A percentile compares a stretch with the other conserved stretches of the same genome.
phyloP scores from a whole-genome alignment of 768 basidiomycete genomes.

The Lentinula raphanica region DNA sequence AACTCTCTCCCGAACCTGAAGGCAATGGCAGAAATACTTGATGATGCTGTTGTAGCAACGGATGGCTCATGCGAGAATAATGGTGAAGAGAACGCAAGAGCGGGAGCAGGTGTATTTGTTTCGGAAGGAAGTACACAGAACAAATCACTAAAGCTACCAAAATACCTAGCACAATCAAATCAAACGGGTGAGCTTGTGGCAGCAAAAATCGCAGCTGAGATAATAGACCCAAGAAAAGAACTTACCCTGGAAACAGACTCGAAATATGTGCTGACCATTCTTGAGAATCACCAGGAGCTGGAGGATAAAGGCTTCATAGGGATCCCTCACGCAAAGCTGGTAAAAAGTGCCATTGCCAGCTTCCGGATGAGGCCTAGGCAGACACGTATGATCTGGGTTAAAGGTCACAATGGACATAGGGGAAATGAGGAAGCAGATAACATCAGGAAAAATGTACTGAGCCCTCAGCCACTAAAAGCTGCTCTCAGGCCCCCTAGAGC shows the following conservation, averaged over 20 bases:
- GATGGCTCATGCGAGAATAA: constrained; percentile 16
- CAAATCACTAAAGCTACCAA: constrained; percentile 4
- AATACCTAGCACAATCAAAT: constrained; percentile 7
- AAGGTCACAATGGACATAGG: not conserved
- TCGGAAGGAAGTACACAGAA: not conserved
- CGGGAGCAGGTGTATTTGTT: constrained; percentile 11
- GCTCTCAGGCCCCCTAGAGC: too few relatives aligned
- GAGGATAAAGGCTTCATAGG: not conserved
- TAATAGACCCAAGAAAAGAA: not conserved
- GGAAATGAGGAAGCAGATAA: not conserved
- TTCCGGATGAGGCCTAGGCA: not conserved
- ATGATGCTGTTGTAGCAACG: constrained; percentile 1
- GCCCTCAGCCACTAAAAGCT: too few relatives aligned
- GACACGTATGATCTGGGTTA: not conserved
- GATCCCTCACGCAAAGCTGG: not conserved
- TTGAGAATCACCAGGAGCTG: not conserved
- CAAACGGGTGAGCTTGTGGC: constrained; percentile 12
- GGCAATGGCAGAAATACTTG: not conserved
- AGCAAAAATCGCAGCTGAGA: constrained; percentile 3
- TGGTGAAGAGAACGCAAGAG: constrained; percentile 12
- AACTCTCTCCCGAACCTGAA: not conserved
- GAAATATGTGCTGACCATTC: constrained; percentile 5
- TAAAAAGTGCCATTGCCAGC: not conserved
- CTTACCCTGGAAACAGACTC: constrained; percentile 9
- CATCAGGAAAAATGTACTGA: too few relatives aligned